Percentiles rank a stretch among this genome's conserved stretches.
These are phyloP conservation scores for Zoysia pacifica DNA, from an alignment of 176 grass and related monocot species.

Conservation along the genomic window DNA sequence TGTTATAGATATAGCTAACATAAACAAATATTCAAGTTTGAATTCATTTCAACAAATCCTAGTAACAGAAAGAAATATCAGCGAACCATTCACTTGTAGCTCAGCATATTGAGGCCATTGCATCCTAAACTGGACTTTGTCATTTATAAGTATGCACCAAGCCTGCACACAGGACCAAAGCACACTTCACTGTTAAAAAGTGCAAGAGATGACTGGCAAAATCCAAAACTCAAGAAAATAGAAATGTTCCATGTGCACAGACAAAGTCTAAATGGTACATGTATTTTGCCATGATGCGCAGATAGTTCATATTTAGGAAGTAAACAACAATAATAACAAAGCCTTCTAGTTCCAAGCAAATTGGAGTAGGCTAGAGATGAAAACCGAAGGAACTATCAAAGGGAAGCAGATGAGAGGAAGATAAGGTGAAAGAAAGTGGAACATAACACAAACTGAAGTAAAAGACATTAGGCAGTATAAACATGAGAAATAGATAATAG, in stretches of 20 bases:
- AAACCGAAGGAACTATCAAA: too few species aligned
- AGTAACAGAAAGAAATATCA: neutral
- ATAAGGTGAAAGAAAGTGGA: too few species aligned
- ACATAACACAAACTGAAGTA: too few species aligned
- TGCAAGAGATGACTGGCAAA: neutral
- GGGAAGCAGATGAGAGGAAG: too few species aligned
- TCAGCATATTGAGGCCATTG: slow-evolving; percentile 93
- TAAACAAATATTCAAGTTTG: slow-evolving; percentile 7
- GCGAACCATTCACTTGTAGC: slow-evolving; percentile 83
- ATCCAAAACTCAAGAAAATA: slow-evolving; percentile 25
- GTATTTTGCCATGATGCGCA: slow-evolving; percentile 1
- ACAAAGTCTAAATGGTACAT: slow-evolving; percentile 15
- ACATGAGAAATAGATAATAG: neutral
- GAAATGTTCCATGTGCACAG: neutral
- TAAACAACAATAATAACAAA: neutral
- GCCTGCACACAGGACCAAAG: slow-evolving; percentile 53
- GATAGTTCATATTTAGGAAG: neutral
- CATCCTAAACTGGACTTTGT: slow-evolving; percentile 98
- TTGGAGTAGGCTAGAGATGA: too few species aligned
- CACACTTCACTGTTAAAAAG: slow-evolving; percentile 24
- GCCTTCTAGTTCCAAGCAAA: too few species aligned
- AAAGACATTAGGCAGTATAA: too few species aligned
- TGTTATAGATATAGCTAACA: slow-evolving; percentile 8
- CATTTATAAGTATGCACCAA: slow-evolving; percentile 96
- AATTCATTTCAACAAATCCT: too few species aligned